Base-by-base conservation (phyloP, 805 yeast genomes). In the Saturnispora bothae region DNA sequence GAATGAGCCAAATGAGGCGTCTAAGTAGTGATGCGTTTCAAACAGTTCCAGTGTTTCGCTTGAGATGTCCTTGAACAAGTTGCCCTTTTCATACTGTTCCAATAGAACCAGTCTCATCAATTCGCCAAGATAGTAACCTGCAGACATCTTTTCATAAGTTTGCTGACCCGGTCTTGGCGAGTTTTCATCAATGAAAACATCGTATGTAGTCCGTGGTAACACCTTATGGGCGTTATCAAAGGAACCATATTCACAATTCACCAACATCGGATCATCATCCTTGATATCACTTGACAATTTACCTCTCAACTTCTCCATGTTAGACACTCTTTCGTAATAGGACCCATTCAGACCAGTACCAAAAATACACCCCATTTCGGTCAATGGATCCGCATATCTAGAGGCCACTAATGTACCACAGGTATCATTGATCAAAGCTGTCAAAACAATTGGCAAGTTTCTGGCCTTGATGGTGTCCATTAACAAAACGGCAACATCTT, bases 311-410 rank as follows among this genome's bases (percentile, higher is more conserved):
- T 89, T 89, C 48, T 92, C 92, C 54, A 92, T 79, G 55, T 78
- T 76, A 33, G 64, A 57, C 39, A 78, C 80, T 39, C 65, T 65
- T 52, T 89, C 98, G 63, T 79, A 89, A 68, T 89, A 89, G 40
- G 96, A 96, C 60, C 97, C 97, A 62, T 89, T 89, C 65, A 94
- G 92, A 54, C 98, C 98, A 32, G 98, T 89, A 58, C 98, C 98
- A 57, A 88, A 92, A 52, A 92, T 92, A 58, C 86, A 78, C 45
- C 98, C 98, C 95, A 89, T 83, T 66, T 83, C 83, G 50, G 96
- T 78, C 51, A 73, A 76, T 34, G 86, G 75, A 57, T 92, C 96
- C 38, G 95, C 76, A 67, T 92, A 92, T 69, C 85, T 76, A 33
- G 96, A 88, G 27, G 98, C 97, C 45, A 89, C 95, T 53, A 92